Evolutionary conservation across 257 asterid species (phyloP), one percentile per base, ranked within the genome.

Genomic region (Solanum clarkiae): DNA sequence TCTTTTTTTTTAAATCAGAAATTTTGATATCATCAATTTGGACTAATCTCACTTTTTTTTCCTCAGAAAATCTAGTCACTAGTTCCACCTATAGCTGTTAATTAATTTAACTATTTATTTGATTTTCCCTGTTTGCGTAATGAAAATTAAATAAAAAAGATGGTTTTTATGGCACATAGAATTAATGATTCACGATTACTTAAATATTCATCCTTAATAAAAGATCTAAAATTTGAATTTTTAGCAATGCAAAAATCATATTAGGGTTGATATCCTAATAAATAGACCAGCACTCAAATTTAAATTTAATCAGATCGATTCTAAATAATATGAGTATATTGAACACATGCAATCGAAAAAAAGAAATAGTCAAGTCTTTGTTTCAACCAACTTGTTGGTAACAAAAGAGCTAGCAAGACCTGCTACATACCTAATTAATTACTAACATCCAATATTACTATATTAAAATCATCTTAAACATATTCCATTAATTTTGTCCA

Each of bases 281-380:
- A 24, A 24, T 62, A 62, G 5, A 8, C 1, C 17, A 62, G 11
- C 0, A 18, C 4, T 7, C 0, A 17, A 56, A 56, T 18, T 56
- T 56, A 17, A 62, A 62, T 62, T 62, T 22, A 62, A 0, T 11
- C 2, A 62, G 0, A 2, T 6, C 42, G 42, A 36, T 36, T 36
- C 42, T 36, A 36, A 1, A 0, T 0, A 62, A 22, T 22, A 62
- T 0, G 2, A 1, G 12, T 62, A 62, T 22, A 22, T 2, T 0
- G 1, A 18, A 22, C 1, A 2, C 8, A n/a, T n/a, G 0, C 1
- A 3, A 22, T 8, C 0, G 2, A 22, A 20, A n/a, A 62, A 22
- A 11, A 0, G 0, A 62, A 11, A n/a, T 1, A 62, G 8, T 22
- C 26, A 71, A 71, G 55, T 44, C 11, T 42, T 71, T 71, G 18